These are phyloP conservation scores for Zalaria sp. DNA, from an alignment of 2,329 filamentous ascomycete genomes.

Conservation along the genomic window DNA sequence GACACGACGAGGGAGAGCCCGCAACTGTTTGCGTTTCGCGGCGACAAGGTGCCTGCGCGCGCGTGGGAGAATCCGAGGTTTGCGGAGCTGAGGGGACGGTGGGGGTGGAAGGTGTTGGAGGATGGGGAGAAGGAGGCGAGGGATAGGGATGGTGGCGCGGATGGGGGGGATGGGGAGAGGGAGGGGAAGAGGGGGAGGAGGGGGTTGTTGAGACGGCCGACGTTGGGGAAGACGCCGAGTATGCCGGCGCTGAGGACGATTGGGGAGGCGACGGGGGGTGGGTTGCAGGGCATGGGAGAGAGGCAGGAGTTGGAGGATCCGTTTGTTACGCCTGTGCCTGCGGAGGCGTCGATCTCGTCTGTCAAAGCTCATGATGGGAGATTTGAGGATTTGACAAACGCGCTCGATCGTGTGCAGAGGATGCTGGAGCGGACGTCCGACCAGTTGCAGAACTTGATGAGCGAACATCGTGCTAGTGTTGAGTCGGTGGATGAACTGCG, in stretches of 20 bases:
- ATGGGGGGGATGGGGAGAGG: neutral
- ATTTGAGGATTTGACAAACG: slow-evolving; percentile 5
- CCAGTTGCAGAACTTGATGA: slow-evolving; percentile 1
- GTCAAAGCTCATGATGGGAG: no score
- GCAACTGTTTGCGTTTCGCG: slow-evolving; percentile 18
- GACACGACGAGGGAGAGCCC: slow-evolving; percentile 14
- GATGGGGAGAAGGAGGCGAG: slow-evolving; percentile 10
- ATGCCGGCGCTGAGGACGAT: slow-evolving; percentile 6
- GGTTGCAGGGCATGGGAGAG: neutral
- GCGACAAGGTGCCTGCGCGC: slow-evolving; percentile 12
- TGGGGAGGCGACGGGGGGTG: neutral
- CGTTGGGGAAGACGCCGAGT: slow-evolving; percentile 2
- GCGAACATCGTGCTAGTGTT: slow-evolving; percentile 2
- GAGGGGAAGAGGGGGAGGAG: neutral
- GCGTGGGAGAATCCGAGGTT: slow-evolving; percentile 16
- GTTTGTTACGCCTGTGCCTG: slow-evolving; percentile 3
- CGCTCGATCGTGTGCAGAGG: slow-evolving; percentile 4
- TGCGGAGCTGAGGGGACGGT: slow-evolving; percentile 16
- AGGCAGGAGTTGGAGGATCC: slow-evolving; percentile 5
- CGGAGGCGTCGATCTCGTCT: neutral
- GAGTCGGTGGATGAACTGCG: slow-evolving; percentile 3
- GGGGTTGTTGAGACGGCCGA: neutral
- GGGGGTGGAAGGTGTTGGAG: slow-evolving; percentile 17
- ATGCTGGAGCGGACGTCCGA: slow-evolving; percentile 4
- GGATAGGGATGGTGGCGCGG: slow-evolving; percentile 2